phyloP scores from a whole-genome alignment of 1,284 basidiomycete genomes.

The Mycena sp. region DNA sequence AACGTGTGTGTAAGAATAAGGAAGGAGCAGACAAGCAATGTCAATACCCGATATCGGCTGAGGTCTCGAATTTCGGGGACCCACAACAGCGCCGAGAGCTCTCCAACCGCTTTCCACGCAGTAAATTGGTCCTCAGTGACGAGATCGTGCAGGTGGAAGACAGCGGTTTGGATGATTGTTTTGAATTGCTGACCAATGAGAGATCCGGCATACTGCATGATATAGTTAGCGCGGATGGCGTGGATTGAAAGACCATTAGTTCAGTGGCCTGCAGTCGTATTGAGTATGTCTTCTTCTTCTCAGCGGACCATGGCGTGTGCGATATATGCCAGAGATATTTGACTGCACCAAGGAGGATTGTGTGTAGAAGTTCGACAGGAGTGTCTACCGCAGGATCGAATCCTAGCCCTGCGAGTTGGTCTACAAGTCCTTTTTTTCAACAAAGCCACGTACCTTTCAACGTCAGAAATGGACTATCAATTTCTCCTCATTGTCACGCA shows the following conservation, averaged over 20 bases:
- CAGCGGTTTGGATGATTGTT: slow-evolving; percentile 39
- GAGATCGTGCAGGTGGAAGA: slow-evolving; percentile 41
- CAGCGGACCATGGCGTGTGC: slow-evolving; percentile 34
- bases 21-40: neutral
- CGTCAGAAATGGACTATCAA: slow-evolving; percentile 12
- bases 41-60: slow-evolving; percentile 43
- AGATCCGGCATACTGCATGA: slow-evolving; percentile 44
- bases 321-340: slow-evolving; percentile 39
- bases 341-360: slow-evolving; percentile 44
- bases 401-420: neutral
- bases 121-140: slow-evolving; percentile 28
- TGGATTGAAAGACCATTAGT: slow-evolving; percentile 42
- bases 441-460: neutral
- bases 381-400: slow-evolving; percentile 29
- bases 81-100: slow-evolving; percentile 47
- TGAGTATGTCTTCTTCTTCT: slow-evolving; percentile 34
- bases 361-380: slow-evolving; percentile 49
- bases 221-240: slow-evolving; percentile 39
- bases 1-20: neutral
- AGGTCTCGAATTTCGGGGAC: slow-evolving; percentile 45
- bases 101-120: slow-evolving; percentile 44
- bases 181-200: slow-evolving; percentile 52
- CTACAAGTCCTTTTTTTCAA: no score
- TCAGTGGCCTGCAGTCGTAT: slow-evolving; percentile 36
- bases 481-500: slow-evolving; percentile 1